These are phyloP conservation scores for Leccinum truebloodii DNA, from an alignment of 768 basidiomycete species.

Conservation along the genomic window DNA sequence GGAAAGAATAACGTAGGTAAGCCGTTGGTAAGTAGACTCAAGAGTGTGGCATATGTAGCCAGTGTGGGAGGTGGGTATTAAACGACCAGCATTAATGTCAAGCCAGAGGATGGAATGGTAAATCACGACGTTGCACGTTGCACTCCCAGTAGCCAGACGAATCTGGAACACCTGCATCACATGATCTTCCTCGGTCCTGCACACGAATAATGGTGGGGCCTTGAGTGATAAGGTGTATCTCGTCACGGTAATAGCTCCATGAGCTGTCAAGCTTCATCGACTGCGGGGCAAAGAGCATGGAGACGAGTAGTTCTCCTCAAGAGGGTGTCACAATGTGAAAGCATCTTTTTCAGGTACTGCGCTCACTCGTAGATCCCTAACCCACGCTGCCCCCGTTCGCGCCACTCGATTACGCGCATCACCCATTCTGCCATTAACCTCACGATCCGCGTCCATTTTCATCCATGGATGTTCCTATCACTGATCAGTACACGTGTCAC, in stretches of 20 bases:
- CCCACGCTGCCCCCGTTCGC: constrained; percentile 28
- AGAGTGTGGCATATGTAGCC: constrained; percentile 14
- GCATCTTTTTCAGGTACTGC: neutral
- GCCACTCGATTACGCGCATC: constrained; percentile 45
- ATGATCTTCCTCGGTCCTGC: neutral
- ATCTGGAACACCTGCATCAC: neutral
- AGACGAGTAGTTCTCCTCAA: constrained; percentile 22
- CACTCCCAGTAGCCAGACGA: neutral
- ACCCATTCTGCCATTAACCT: constrained; percentile 90
- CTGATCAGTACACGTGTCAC: constrained; percentile 2
- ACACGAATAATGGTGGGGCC: neutral
- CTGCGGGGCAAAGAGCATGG: constrained; percentile 25
- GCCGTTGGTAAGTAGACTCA: constrained; percentile 13
- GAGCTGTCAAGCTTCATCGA: constrained; percentile 16
- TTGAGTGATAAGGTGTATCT: constrained; percentile 4
- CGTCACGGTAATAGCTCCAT: neutral
- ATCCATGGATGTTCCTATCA: constrained; percentile 78
- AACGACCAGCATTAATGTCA: constrained; percentile 28
- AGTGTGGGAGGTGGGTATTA: constrained; percentile 26
- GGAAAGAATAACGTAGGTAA: constrained; percentile 6
- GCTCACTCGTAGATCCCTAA: constrained; percentile 26
- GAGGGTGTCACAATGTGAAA: constrained; percentile 12
- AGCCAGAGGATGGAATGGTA: constrained; percentile 1
- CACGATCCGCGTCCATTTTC: constrained; percentile 51
- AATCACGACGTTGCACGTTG: neutral